A percentile compares a stretch with the other conserved stretches of the same genome.
Conservation (phyloP, 805 yeast species). For the Saturnispora mendoncae region DNA sequence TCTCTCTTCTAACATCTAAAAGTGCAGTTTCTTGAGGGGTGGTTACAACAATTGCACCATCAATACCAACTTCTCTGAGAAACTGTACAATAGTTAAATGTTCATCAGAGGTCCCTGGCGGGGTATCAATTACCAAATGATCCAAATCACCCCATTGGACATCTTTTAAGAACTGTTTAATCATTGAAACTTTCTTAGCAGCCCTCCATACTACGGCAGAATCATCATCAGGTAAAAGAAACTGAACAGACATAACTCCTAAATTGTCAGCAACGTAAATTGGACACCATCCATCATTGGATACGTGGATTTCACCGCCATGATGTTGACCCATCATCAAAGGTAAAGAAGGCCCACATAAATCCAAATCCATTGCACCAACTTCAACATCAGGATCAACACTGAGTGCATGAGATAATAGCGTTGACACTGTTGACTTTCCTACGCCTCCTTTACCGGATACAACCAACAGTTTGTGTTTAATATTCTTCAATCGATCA, state of each 20-base stretch:
- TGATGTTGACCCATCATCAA: constrained; percentile 87
- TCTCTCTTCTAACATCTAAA: constrained; percentile 90
- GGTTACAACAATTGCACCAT: constrained; percentile 91
- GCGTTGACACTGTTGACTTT: constrained; percentile 88
- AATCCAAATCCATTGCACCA: constrained; percentile 95
- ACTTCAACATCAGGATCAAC: constrained; percentile 73
- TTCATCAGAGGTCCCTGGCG: constrained; percentile 98
- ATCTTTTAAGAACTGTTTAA: constrained; percentile 87
- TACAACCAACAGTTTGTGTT: constrained; percentile 72
- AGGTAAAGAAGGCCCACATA: constrained; percentile 96
- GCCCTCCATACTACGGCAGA: constrained; percentile 97
- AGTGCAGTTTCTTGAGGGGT: constrained; percentile 98
- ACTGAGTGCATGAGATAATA: constrained; percentile 96
- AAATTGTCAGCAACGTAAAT: constrained; percentile 91
- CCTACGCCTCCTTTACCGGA: constrained; percentile 97
- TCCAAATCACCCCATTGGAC: constrained; percentile 93
- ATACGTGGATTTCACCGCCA: constrained; percentile 82
- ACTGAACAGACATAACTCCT: constrained; percentile 92
- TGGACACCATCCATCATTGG: constrained; percentile 93
- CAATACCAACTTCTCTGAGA: constrained; percentile 82
- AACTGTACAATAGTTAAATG: constrained; percentile 85
- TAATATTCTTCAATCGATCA: constrained; percentile 49
- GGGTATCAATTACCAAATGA: constrained; percentile 87
- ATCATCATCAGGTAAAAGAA: constrained; percentile 87
- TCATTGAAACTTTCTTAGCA: constrained; percentile 86